Base-by-base conservation (phyloP, 768 basidiomycete genomes). In the Mrakia gelida region DNA sequence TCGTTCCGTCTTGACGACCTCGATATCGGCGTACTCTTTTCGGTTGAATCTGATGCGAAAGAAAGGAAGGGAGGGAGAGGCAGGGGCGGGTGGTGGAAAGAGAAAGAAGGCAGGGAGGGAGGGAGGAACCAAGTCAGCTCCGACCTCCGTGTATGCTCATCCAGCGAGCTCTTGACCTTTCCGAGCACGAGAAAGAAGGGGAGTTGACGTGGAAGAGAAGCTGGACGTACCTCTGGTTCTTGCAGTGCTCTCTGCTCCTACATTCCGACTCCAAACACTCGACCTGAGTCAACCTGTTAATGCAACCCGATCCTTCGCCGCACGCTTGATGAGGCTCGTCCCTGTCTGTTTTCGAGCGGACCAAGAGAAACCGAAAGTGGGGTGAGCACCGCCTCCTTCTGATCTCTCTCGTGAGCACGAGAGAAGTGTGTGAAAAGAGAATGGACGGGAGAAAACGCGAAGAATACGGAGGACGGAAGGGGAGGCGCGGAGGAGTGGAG, bases 201-300 rank as follows among this genome's bases (percentile, higher is more conserved):
- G 2, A 18, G 23, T 26, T 23, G 75, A 49, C 34, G 67, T 32
- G 21, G 28, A 70, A 41, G 28, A 7, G 16, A 38, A 71, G 13
- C 30, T 59, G 30, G 32, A 84, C 88, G 81, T 82, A 95, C 96
- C 96, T 89, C 85, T 98, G 96, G 83, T 99, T 99, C 83, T 90
- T 91, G 84, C 97, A 99, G 81, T 91, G 87, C 10, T 85, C 82
- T 65, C 89, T 87, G 86, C 93, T 94, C 56, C 91, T 89, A 86
- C 97, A 99, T 81, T 98, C 95, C 56, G 88, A 91, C 21, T 89
- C 86, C n/a, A 95, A 85, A 85, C 97, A 99, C 85, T 99, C 97
- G 18, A 98, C 94, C 85, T 96, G 95, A 34, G 97, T 95, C 79
- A 98, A 89, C 77, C 95, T 88, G 85, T 98, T 99, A 86, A 99